These are phyloP conservation scores for Triangularia setosa DNA, from an alignment of 2,329 filamentous ascomycete genomes.

Conservation along the genomic window DNA sequence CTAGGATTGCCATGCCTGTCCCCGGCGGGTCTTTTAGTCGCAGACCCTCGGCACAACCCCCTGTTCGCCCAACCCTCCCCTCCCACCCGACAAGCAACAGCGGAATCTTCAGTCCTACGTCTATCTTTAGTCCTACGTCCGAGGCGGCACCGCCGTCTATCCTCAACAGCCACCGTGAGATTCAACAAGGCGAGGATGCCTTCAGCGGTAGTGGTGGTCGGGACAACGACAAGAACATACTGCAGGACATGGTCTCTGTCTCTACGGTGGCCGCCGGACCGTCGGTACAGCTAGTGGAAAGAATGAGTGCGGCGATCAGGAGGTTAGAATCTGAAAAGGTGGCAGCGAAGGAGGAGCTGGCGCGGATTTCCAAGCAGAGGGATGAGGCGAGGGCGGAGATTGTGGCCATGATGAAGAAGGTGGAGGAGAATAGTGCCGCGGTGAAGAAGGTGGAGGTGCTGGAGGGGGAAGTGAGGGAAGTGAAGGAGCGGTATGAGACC, in stretches of 20 bases:
- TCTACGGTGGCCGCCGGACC: slow-evolving; percentile 89
- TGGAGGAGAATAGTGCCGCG: slow-evolving; percentile 64
- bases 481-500: slow-evolving; percentile 80
- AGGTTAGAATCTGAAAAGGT: slow-evolving; percentile 90
- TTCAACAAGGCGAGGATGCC: slow-evolving; percentile 36
- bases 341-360: slow-evolving; percentile 79
- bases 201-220: slow-evolving; percentile 53
- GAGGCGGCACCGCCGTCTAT: slow-evolving; percentile 37
- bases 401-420: slow-evolving; percentile 82
- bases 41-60: slow-evolving; percentile 49
- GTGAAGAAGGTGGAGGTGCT: slow-evolving; percentile 59
- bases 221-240: slow-evolving; percentile 62
- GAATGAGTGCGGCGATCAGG: slow-evolving; percentile 90
- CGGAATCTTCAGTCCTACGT: slow-evolving; percentile 34
- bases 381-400: slow-evolving; percentile 91
- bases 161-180: slow-evolving; percentile 30
- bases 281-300: slow-evolving; percentile 89
- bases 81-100: slow-evolving; percentile 28
- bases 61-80: slow-evolving; percentile 37
- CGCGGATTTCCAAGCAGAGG: slow-evolving; percentile 74
- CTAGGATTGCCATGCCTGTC: neutral
- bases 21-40: slow-evolving; percentile 36
- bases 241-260: slow-evolving; percentile 81
- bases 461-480: slow-evolving; percentile 62
- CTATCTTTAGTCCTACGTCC: slow-evolving; percentile 47